These are phyloP conservation scores for Talaromyces sp. DNA, from an alignment of 2,329 filamentous ascomycete genomes.

Conservation along the genomic window DNA sequence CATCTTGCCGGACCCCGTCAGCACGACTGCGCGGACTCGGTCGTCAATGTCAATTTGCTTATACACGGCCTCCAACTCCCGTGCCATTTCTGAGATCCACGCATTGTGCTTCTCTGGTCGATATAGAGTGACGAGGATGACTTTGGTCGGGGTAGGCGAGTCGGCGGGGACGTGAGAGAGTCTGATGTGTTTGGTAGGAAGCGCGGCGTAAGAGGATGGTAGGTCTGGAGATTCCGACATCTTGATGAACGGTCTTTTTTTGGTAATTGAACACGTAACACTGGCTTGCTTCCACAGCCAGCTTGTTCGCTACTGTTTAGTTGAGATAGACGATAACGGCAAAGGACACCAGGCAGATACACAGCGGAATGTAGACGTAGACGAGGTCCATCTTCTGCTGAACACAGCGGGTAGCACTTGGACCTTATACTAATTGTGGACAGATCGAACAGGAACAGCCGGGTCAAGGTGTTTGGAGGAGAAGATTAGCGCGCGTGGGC, in stretches of 20 bases:
- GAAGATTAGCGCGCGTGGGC: neutral
- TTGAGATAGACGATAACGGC: slow-evolving; percentile 31
- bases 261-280: neutral
- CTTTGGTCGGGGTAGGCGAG: slow-evolving; percentile 51
- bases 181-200: slow-evolving; percentile 11
- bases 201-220: slow-evolving; percentile 2
- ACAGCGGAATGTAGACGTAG: slow-evolving; percentile 28
- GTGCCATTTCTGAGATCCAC: slow-evolving; percentile 54
- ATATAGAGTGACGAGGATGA: slow-evolving; percentile 59
- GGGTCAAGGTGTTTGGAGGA: neutral
- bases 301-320: slow-evolving; percentile 9
- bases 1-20: slow-evolving; percentile 49
- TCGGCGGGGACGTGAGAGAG: slow-evolving; percentile 25
- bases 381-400: slow-evolving; percentile 24
- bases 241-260: neutral
- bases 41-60: slow-evolving; percentile 47
- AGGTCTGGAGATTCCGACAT: slow-evolving; percentile 2
- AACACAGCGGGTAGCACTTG: neutral
- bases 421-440: neutral
- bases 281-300: neutral
- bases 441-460: neutral
- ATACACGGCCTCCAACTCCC: slow-evolving; percentile 53
- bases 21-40: slow-evolving; percentile 50
- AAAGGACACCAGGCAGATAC: slow-evolving; percentile 32
- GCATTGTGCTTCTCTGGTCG: slow-evolving; percentile 58